Conservation (phyloP, 2,329 filamentous ascomycete genomes). For the Penicillium sp. region DNA sequence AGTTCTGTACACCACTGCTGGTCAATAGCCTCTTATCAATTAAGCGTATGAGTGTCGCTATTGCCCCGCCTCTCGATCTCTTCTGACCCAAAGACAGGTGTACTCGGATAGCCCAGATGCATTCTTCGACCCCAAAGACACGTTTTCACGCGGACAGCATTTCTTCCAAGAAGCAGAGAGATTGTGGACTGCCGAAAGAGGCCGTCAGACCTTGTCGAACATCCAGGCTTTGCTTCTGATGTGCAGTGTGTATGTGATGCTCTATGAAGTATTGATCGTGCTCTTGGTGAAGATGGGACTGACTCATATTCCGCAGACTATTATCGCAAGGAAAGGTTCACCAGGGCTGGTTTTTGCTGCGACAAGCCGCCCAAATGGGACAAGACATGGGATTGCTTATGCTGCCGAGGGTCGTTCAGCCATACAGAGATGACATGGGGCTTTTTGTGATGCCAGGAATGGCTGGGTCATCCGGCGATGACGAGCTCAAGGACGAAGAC, state of each 20-base stretch:
- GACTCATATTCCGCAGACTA: conserved; percentile 19
- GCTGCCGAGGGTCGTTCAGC: conserved; percentile 7
- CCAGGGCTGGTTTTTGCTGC: conserved; percentile 30
- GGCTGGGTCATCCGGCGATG: background rate
- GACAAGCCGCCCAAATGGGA: conserved; percentile 30
- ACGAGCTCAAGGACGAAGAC: background rate
- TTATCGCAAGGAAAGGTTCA: conserved; percentile 26
- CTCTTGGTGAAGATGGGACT: conserved; percentile 5
- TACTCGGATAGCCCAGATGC: conserved; percentile 35
- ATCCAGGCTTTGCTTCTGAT: conserved; percentile 36
- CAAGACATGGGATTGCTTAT: conserved; percentile 30
- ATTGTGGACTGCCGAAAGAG: conserved; percentile 35
- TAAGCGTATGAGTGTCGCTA: conserved; percentile 29
- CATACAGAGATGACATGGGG: conserved; percentile 2
- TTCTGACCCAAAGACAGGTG: conserved; percentile 22
- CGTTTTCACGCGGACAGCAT: conserved; percentile 28
- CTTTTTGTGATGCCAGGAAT: background rate
- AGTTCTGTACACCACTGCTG: conserved; percentile 76
- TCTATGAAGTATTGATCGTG: background rate
- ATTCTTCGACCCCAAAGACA: conserved; percentile 25
- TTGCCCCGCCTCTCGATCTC: background rate
- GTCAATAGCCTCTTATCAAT: conserved; percentile 79
- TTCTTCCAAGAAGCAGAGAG: conserved; percentile 36
- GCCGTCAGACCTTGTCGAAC: conserved; percentile 29
- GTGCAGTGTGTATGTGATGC: conserved; percentile 28